Evolutionary conservation across 768 basidiomycete species (phyloP), one percentile per base, ranked within the genome.

Genomic region (Lactifluus subvellereus): DNA sequence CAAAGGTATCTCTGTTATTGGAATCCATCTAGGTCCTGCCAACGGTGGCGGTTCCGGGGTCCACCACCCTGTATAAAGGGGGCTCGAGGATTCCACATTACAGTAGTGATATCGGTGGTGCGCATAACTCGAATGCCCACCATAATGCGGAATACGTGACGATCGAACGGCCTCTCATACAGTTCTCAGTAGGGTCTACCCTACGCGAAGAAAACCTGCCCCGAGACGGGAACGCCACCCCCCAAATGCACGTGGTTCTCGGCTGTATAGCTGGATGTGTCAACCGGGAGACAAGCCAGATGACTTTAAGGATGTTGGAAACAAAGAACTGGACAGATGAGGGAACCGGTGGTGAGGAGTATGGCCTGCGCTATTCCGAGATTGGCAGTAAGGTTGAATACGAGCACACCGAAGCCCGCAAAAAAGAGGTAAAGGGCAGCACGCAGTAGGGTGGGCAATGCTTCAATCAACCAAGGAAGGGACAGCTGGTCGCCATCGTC

Each of bases 351-450:
- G 18, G 60, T 60, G 10, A 60, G 52, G 45, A 60, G 52, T 7
- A 60, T n/a, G 9, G 60, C 52, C 22, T 48, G 53, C 6, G 18
- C 37, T 6, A 22, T 54, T 22, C 60, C 60, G 13, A 48, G 47
- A 3, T 30, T 27, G 16, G 37, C 13, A 38, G 60, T 67, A 42
- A 70, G 69, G 20, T 76, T 72, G 62, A 71, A 71, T 37, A 82
- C 71, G 69, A 83, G 80, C 20, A 76, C 74, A 43, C 80, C 70
- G 33, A 84, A 73, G 43, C 80, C 78, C 38, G 77, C 74, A 68
- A 84, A 77, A 70, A 82, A 82, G 4, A 82, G 72, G 27, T 79
- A 73, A 9, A 82, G 73, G 1, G 81, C 77, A 7, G 78, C 69
- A 61, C 82, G 82, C n/a, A 84, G 74, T 11, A 82, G 74, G 30